Conservation (phyloP, 148 eudicot species). For the Pharnaceum exiguum region DNA sequence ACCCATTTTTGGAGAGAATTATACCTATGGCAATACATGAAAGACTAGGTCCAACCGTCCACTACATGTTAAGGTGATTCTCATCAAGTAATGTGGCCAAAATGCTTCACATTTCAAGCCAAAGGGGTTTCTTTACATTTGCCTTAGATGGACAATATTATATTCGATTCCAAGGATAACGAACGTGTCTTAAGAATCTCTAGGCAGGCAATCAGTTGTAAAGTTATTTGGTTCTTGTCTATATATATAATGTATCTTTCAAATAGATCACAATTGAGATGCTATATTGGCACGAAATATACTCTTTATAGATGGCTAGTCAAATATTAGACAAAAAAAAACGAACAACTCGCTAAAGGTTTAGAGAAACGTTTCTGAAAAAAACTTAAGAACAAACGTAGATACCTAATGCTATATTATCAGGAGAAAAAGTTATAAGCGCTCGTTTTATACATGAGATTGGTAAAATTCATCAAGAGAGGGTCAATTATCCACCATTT, state of each 20-base stretch:
- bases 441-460: no score
- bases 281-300: neutral
- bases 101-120: constrained; percentile 5
- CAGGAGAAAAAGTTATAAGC: no score
- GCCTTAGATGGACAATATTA: neutral
- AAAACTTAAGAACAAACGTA: no score
- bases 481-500: no score
- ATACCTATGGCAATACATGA: neutral
- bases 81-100: constrained; percentile 5
- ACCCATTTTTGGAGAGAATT: neutral
- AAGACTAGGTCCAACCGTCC: neutral
- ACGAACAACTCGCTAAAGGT: no score
- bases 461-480: no score
- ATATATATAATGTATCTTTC: neutral
- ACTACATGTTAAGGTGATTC: constrained; percentile 15
- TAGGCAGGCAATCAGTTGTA: no score
- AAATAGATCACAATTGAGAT: neutral
- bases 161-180: constrained; percentile 6
- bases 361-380: no score
- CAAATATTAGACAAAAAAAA: no score
- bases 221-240: neutral
- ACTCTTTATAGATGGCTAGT: no score
- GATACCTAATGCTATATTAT: no score
- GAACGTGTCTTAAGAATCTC: neutral
- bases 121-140: neutral